phyloP scores from a whole-genome alignment of 495 filamentous ascomycete species.

The Glarea lozoyensis region DNA sequence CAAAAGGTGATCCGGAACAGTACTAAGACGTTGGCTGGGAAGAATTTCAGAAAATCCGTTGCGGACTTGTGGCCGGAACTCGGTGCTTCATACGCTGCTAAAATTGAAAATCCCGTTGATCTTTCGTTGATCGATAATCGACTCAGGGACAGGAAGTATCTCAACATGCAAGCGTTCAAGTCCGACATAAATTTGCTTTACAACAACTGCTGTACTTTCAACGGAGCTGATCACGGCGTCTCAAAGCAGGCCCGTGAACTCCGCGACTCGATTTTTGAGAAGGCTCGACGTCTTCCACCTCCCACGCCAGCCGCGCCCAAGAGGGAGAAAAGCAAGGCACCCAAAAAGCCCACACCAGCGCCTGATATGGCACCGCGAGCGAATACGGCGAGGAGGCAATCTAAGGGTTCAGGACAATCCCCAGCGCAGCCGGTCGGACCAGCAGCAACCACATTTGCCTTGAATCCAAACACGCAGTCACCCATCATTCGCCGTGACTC shows the following conservation, averaged over 20 bases:
- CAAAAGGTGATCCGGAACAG: slow-evolving; percentile 52
- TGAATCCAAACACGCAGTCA: slow-evolving; percentile 66
- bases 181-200: slow-evolving; percentile 68
- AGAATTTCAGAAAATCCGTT: slow-evolving; percentile 67
- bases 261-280: slow-evolving; percentile 12
- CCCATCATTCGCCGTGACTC: slow-evolving; percentile 90
- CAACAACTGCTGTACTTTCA: slow-evolving; percentile 70
- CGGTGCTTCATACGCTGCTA: slow-evolving; percentile 55
- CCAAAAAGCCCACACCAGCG: slow-evolving; percentile 36
- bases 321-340: slow-evolving; percentile 37
- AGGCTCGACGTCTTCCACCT: slow-evolving; percentile 11
- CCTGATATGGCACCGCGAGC: slow-evolving; percentile 24
- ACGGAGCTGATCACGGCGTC: slow-evolving; percentile 67
- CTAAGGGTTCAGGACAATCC: slow-evolving; percentile 22
- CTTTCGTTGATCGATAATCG: slow-evolving; percentile 72
- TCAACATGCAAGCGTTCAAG: slow-evolving; percentile 51
- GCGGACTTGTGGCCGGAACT: slow-evolving; percentile 36
- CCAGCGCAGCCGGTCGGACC: slow-evolving; percentile 36
- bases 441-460: slow-evolving; percentile 57
- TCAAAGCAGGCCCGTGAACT: slow-evolving; percentile 40
- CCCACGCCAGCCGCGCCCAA: slow-evolving; percentile 3
- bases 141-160: slow-evolving; percentile 58
- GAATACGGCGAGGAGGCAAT: slow-evolving; percentile 30
- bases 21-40: slow-evolving; percentile 72
- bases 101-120: slow-evolving; percentile 75